A percentile compares a stretch with the other conserved stretches of the same genome.
Evolutionary conservation across 257 asterid species (phyloP).

Genomic region (Gentiana straminea): DNA sequence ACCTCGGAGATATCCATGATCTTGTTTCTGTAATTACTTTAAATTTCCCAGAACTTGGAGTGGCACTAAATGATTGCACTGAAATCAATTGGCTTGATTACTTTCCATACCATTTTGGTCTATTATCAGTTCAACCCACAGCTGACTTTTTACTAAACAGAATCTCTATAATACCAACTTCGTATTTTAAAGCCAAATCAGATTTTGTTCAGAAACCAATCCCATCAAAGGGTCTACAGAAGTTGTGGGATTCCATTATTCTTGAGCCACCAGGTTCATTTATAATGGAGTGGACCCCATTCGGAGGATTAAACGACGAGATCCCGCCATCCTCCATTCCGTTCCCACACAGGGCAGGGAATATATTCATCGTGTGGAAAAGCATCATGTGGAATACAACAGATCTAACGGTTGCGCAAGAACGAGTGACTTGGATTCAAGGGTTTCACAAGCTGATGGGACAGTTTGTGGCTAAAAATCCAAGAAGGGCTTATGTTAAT

Average conservation of each 20-base stretch:
- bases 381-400: background rate
- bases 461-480: constrained; percentile 1
- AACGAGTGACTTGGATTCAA: background rate
- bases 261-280: background rate
- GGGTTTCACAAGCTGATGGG: background rate
- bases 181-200: constrained; percentile 5
- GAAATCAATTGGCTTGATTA: background rate
- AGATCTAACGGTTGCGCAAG: background rate
- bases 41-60: background rate
- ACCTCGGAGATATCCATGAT: background rate
- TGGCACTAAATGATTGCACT: background rate
- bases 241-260: background rate
- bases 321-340: constrained; percentile 5
- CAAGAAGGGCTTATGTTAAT: constrained; percentile 3
- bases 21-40: background rate
- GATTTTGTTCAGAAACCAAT: constrained; percentile 8
- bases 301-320: constrained; percentile 2
- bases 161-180: background rate
- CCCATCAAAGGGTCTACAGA: background rate
- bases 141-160: background rate
- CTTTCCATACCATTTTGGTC: background rate
- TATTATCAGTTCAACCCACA: background rate
- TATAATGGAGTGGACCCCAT: background rate
- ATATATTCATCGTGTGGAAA: background rate
- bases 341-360: constrained; percentile 8